Conservation (phyloP, 1,284 basidiomycete genomes). For the Cryptococcus depauperatus region DNA sequence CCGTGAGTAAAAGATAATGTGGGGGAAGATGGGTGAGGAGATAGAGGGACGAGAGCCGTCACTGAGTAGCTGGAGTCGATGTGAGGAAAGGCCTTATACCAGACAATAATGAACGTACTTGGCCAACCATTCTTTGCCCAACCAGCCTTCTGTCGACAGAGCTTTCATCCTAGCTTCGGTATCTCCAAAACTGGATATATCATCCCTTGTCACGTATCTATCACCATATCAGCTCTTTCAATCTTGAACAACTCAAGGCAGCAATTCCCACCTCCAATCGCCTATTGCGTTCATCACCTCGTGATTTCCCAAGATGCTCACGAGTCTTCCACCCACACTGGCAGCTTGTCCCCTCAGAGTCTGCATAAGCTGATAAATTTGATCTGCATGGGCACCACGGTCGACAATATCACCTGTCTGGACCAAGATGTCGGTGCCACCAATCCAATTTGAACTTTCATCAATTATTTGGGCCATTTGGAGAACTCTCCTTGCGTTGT, state of each 20-base stretch:
- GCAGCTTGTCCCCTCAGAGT: constrained; percentile 65
- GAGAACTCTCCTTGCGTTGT: constrained; percentile 50
- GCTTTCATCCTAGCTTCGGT: constrained; percentile 57
- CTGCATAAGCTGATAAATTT: constrained; percentile 74
- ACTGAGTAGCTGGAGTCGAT: constrained; percentile 57
- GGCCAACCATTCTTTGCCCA: constrained; percentile 71
- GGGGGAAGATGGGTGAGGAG: constrained; percentile 61
- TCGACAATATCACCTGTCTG: constrained; percentile 93
- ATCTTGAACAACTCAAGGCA: neutral
- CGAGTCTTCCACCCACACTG: constrained; percentile 59
- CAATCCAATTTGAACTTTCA: constrained; percentile 65
- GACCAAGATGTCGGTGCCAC: constrained; percentile 69
- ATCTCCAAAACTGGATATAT: constrained; percentile 72
- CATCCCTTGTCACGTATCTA: constrained; percentile 72
- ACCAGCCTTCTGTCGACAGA: constrained; percentile 63
- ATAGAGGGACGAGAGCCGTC: constrained; percentile 68
- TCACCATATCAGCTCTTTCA: neutral
- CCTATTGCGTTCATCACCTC: constrained; percentile 72
- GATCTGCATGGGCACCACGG: constrained; percentile 78
- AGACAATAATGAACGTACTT: constrained; percentile 50
- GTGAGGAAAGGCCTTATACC: no score
- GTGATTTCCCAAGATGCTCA: constrained; percentile 68
- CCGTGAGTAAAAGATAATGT: constrained; percentile 75
- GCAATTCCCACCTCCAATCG: constrained; percentile 63
- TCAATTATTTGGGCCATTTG: constrained; percentile 63